These are phyloP conservation scores for Rhodotorula sp. DNA, from an alignment of 1,284 basidiomycete genomes.

Conservation along the genomic window DNA sequence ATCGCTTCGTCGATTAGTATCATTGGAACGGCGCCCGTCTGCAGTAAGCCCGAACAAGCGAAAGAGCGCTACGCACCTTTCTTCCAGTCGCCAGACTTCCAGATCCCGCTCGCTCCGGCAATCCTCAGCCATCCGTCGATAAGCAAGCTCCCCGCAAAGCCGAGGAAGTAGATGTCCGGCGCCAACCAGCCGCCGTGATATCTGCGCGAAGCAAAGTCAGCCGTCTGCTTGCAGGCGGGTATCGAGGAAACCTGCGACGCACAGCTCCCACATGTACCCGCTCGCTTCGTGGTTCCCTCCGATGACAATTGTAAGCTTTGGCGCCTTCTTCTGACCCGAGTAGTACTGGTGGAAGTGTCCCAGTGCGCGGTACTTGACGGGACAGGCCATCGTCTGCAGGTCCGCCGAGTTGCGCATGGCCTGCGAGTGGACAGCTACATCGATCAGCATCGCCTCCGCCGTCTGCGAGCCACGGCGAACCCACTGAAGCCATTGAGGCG, in stretches of 20 bases:
- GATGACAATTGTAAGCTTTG: constrained; percentile 87
- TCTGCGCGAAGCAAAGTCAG: constrained; percentile 49
- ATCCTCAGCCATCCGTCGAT: constrained; percentile 79
- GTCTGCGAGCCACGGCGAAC: no score
- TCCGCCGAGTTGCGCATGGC: constrained; percentile 84
- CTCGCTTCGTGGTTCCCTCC: constrained; percentile 98
- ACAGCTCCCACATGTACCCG: constrained; percentile 96
- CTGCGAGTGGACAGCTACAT: constrained; percentile 39
- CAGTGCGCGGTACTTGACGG: constrained; percentile 79
- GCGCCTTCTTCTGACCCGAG: constrained; percentile 73
- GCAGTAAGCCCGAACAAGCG: background rate
- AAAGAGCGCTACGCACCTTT: constrained; percentile 57
- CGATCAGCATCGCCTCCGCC: background rate
- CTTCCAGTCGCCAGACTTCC: constrained; percentile 74
- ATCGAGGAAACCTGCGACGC: constrained; percentile 47
- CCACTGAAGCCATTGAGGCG: background rate
- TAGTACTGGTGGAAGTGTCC: constrained; percentile 90
- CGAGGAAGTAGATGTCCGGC: constrained; percentile 94
- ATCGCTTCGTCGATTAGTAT: background rate
- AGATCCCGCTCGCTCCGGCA: constrained; percentile 89
- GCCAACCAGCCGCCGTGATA: constrained; percentile 96
- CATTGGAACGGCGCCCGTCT: background rate
- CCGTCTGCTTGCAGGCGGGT: background rate
- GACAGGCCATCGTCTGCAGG: constrained; percentile 85
- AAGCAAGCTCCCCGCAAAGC: constrained; percentile 82